phyloP scores from a whole-genome alignment of 2,329 filamentous ascomycete species.

The Fusarium sp. region DNA sequence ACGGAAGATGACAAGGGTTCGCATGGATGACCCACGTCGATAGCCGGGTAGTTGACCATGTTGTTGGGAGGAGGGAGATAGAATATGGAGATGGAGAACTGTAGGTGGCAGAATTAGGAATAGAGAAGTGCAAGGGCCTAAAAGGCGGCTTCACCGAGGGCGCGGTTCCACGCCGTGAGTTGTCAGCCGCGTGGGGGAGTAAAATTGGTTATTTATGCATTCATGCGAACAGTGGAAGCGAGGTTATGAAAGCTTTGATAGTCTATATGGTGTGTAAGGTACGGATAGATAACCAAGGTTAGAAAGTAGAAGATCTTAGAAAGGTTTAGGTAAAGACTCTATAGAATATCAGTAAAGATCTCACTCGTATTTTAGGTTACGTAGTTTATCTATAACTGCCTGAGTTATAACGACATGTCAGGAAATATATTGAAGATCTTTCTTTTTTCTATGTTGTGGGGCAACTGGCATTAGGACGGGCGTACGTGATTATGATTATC shows the following conservation, averaged over 20 bases:
- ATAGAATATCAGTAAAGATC: neutral
- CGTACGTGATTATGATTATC: neutral
- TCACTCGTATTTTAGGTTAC: neutral
- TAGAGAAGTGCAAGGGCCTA: slow-evolving; percentile 26
- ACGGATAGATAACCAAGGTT: too few species aligned
- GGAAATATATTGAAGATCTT: slow-evolving; percentile 14
- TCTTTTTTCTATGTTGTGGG: neutral
- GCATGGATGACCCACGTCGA: slow-evolving; percentile 35
- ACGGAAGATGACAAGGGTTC: slow-evolving; percentile 17
- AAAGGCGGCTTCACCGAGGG: slow-evolving; percentile 46
- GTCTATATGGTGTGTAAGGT: neutral
- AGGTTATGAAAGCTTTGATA: slow-evolving; percentile 21
- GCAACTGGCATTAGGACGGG: slow-evolving; percentile 25
- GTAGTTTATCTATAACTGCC: neutral
- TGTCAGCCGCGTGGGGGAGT: slow-evolving; percentile 42
- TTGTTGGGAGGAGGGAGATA: slow-evolving; percentile 25
- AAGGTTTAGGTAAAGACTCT: neutral
- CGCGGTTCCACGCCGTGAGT: slow-evolving; percentile 45
- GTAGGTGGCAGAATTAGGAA: slow-evolving; percentile 19
- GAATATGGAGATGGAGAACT: slow-evolving; percentile 7
- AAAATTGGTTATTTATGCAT: slow-evolving; percentile 48
- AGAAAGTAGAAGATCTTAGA: neutral
- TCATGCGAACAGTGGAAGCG: slow-evolving; percentile 40
- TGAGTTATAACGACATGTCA: neutral
- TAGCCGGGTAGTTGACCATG: slow-evolving; percentile 24